These are phyloP conservation scores for Blastobotrys americana DNA, from an alignment of 805 yeast genomes.

Conservation along the genomic window DNA sequence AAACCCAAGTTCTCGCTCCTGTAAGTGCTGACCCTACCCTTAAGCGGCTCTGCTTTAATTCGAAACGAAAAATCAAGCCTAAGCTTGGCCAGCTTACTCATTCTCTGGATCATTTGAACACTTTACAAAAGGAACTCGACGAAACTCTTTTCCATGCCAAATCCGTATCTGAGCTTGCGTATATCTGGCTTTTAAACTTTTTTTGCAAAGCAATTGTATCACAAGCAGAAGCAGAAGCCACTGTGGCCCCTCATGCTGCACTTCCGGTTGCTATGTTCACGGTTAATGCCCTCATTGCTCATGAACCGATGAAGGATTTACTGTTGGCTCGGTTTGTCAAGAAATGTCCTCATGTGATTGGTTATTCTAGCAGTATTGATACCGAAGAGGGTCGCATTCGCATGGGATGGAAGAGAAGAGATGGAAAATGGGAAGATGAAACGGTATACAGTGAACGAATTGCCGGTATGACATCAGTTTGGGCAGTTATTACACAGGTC, in stretches of 20 bases:
- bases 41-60: slow-evolving; percentile 48
- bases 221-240: slow-evolving; percentile 90
- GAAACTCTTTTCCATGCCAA: slow-evolving; percentile 44
- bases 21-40: slow-evolving; percentile 46
- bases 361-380: slow-evolving; percentile 65
- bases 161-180: slow-evolving; percentile 43
- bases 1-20: slow-evolving; percentile 48
- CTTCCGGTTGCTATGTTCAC: slow-evolving; percentile 70
- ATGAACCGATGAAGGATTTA: slow-evolving; percentile 47
- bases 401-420: slow-evolving; percentile 80
- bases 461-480: slow-evolving; percentile 77
- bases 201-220: slow-evolving; percentile 78
- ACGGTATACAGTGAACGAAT: slow-evolving; percentile 75
- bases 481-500: slow-evolving; percentile 62
- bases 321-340: slow-evolving; percentile 77
- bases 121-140: slow-evolving; percentile 39
- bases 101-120: slow-evolving; percentile 50
- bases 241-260: slow-evolving; percentile 70
- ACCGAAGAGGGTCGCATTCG: slow-evolving; percentile 73
- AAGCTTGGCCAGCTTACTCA: slow-evolving; percentile 87
- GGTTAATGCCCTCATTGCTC: slow-evolving; percentile 22
- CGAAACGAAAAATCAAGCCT: slow-evolving; percentile 74
- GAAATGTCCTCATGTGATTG: slow-evolving; percentile 84
- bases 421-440: slow-evolving; percentile 42
- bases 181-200: slow-evolving; percentile 69